These are phyloP conservation scores for Phytomonas serpens DNA, from an alignment of 208 protist species.

Conservation along the genomic window DNA sequence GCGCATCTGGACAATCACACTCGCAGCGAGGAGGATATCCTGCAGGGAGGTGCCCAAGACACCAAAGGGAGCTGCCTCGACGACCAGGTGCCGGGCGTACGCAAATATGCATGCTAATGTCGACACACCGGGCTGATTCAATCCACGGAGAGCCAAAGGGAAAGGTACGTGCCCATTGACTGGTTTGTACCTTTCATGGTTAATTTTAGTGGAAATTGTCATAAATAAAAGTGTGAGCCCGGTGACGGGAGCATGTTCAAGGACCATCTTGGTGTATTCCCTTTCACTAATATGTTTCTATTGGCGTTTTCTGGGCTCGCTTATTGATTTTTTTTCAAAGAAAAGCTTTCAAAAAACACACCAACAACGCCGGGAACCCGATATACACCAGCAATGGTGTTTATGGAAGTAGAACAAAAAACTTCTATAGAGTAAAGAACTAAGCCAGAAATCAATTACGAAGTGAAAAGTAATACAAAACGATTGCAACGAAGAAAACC, in stretches of 20 bases:
- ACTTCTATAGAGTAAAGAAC: not conserved
- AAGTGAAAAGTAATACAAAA: constrained; percentile 4
- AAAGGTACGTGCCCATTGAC: not conserved
- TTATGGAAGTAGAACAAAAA: constrained; percentile 5
- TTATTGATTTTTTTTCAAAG: not conserved
- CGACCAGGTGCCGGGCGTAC: not conserved
- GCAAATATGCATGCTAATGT: constrained; percentile 4
- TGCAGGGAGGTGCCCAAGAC: constrained; percentile 31
- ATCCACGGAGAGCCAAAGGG: not conserved
- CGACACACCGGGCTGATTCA: constrained; percentile 3
- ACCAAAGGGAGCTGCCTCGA: constrained; percentile 26
- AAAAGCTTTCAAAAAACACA: constrained; percentile 7
- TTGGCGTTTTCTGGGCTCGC: not conserved
- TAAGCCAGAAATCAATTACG: constrained; percentile 13
- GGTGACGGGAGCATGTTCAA: constrained; percentile 52
- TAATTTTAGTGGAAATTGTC: constrained; percentile 21
- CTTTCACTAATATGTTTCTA: not conserved
- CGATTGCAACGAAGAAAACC: constrained; percentile 2
- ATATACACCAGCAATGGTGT: not conserved
- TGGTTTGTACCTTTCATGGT: constrained; percentile 23
- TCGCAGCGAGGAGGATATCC: constrained; percentile 22
- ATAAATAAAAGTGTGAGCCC: constrained; percentile 43
- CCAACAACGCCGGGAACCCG: not conserved
- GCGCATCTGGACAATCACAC: constrained; percentile 41
- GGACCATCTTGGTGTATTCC: constrained; percentile 25